phyloP scores from a whole-genome alignment of 2,329 filamentous ascomycete genomes.

The Talaromyces islandicus region DNA sequence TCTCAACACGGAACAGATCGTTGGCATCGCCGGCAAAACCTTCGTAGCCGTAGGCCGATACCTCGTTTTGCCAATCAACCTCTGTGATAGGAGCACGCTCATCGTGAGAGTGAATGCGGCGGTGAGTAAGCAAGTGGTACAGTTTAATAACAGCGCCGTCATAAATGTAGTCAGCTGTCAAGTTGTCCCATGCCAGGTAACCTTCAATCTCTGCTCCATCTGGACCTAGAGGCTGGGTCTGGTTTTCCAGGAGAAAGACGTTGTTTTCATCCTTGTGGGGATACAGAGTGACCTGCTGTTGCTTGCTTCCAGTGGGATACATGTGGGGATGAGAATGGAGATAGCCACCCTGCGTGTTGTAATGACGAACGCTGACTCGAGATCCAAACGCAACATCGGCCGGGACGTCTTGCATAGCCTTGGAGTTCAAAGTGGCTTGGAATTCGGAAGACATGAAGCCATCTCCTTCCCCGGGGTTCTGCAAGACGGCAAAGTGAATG shows the following conservation, averaged over 20 bases:
- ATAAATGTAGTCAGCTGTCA: slow-evolving; percentile 64
- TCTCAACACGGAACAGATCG: slow-evolving; percentile 90
- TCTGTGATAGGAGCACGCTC: slow-evolving; percentile 81
- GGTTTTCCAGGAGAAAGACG: slow-evolving; percentile 87
- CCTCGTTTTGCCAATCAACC: slow-evolving; percentile 90
- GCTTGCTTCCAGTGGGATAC: slow-evolving; percentile 96
- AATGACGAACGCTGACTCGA: slow-evolving; percentile 77
- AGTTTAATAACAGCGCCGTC: slow-evolving; percentile 77
- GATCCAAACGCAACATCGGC: slow-evolving; percentile 89
- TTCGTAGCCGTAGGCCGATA: slow-evolving; percentile 94
- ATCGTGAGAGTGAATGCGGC: slow-evolving; percentile 90
- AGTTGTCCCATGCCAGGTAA: slow-evolving; percentile 73
- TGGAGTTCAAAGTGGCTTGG: slow-evolving; percentile 93
- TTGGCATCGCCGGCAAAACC: slow-evolving; percentile 97
- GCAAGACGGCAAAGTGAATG: slow-evolving; percentile 89
- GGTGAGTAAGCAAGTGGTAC: slow-evolving; percentile 76
- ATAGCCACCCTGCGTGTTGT: slow-evolving; percentile 96
- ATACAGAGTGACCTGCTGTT: slow-evolving; percentile 97
- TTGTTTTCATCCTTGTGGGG: slow-evolving; percentile 99
- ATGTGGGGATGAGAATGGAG: slow-evolving; percentile 95
- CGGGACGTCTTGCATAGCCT: slow-evolving; percentile 91
- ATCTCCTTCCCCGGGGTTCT: slow-evolving; percentile 93
- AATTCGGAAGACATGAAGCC: slow-evolving; percentile 99
- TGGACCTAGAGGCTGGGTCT: slow-evolving; percentile 78
- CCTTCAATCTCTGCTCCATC: slow-evolving; percentile 70